Percentiles rank a stretch among this genome's conserved stretches.
These are phyloP conservation scores for Zygoascus bituminiphila DNA, from an alignment of 805 yeast genomes.

Conservation along the genomic window DNA sequence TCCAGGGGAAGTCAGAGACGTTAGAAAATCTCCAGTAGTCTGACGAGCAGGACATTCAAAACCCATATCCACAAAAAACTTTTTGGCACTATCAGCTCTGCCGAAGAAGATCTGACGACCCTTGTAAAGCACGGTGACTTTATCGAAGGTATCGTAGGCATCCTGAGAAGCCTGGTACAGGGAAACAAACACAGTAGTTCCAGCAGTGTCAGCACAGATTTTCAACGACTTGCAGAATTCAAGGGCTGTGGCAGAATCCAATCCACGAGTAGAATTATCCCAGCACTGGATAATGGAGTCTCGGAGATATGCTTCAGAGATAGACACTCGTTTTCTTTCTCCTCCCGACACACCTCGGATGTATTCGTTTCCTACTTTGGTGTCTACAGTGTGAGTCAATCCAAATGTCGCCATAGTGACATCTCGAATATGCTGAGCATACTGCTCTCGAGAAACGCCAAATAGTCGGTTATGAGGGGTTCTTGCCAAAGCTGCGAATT, in stretches of 20 bases:
- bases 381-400: conserved; percentile 48
- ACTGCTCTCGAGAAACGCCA: conserved; percentile 39
- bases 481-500: conserved; percentile 61
- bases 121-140: conserved; percentile 49
- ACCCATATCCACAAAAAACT: conserved; percentile 58
- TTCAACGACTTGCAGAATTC: conserved; percentile 64
- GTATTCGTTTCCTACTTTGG: conserved; percentile 54
- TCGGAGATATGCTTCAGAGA: conserved; percentile 65
- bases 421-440: conserved; percentile 40
- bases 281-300: conserved; percentile 60
- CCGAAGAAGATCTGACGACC: conserved; percentile 63
- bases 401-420: conserved; percentile 49
- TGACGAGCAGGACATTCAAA: conserved; percentile 55
- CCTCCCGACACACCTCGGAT: conserved; percentile 78
- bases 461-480: conserved; percentile 51
- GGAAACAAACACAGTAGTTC: conserved; percentile 55
- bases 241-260: conserved; percentile 76
- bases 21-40: conserved; percentile 63
- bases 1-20: conserved; percentile 59
- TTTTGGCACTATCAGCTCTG: conserved; percentile 43
- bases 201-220: conserved; percentile 46
- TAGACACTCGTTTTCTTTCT: conserved; percentile 76
- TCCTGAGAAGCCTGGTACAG: conserved; percentile 64
- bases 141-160: conserved; percentile 55
- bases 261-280: conserved; percentile 82